phyloP scores from a whole-genome alignment of 1,284 basidiomycete species.

The Ganoderma lingzhi region DNA sequence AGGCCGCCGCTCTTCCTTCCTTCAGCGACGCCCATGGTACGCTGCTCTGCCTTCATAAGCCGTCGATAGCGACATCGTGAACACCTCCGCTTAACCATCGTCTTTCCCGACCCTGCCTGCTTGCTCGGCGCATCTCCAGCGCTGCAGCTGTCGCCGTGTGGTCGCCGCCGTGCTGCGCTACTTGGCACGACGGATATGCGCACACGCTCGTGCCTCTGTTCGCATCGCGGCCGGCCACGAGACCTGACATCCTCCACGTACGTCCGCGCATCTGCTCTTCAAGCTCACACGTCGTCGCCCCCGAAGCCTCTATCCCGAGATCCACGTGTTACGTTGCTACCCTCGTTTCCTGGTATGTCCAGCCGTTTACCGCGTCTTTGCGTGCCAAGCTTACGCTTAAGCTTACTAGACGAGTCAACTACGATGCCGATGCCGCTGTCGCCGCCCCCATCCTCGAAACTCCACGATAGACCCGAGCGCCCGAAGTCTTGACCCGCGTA shows the following conservation, averaged over 20 bases:
- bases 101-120: background rate
- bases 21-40: too few species aligned
- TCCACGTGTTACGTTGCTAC: background rate
- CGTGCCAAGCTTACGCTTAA: background rate
- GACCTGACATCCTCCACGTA: background rate
- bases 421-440: too few species aligned
- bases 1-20: too few species aligned
- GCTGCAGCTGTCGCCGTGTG: background rate
- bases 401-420: too few species aligned
- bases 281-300: background rate
- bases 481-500: too few species aligned
- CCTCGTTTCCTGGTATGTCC: background rate
- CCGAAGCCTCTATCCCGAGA: background rate
- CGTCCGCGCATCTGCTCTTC: background rate
- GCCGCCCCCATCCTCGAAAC: too few species aligned
- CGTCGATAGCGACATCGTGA: too few species aligned
- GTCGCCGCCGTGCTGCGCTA: background rate
- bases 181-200: background rate
- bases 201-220: slow-evolving; percentile 4
- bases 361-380: background rate
- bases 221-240: background rate
- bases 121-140: background rate
- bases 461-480: too few species aligned
- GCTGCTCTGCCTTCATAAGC: too few species aligned
- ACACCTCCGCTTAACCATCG: background rate